Base-by-base conservation (phyloP, 139 green algal species). In the Mesotaenium endlicherianum region DNA sequence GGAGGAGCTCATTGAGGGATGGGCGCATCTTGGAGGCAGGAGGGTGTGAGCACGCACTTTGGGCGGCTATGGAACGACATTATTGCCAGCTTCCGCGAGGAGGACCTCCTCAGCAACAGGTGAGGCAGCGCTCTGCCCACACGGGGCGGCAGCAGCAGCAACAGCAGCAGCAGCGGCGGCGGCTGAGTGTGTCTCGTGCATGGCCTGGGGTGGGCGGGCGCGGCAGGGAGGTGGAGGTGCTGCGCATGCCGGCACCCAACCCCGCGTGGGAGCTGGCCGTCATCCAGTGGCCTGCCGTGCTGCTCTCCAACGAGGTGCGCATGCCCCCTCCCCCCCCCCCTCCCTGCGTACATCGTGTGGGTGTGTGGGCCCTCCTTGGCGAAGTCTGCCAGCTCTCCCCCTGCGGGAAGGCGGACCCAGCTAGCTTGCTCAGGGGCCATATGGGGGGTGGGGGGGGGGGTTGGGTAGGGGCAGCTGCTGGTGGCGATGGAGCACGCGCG, bases 11-110 rank as follows among this genome's bases (percentile, higher is more conserved):
- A n/a, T n/a, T n/a, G n/a, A n/a, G n/a, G n/a, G n/a, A n/a, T n/a
- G n/a, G n/a, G n/a, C n/a, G n/a, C n/a, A n/a, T n/a, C n/a, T n/a
- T n/a, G n/a, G n/a, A n/a, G n/a, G n/a, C n/a, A n/a, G n/a, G n/a
- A 68, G 57, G 57, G 30, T n/a, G 36, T 3, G 57, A 30, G 36
- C 57, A 30, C 34, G 69, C 74, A 31, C 40, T 87, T 88, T 88
- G 82, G 17, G 34, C n/a, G 41, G 38, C 40, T 86, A 2, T 88
- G 83, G 83, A 88, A 88, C 58, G 81, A 77, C 41, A 36, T 88
- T 0, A 71, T 88, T 17, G 40, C 2, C 8, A 88, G 83, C 83
- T 85, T 88, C 30, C n/a, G 82, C 2, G 82, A 88, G 44, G 82
- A 88, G 76, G 76, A 88, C 57, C 49, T 87, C 26, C 2, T 87